Percentiles rank a stretch among this genome's conserved stretches.
phyloP scores from a whole-genome alignment of 225 moss, liverwort and hornwort species.

The Neckera pumila region DNA sequence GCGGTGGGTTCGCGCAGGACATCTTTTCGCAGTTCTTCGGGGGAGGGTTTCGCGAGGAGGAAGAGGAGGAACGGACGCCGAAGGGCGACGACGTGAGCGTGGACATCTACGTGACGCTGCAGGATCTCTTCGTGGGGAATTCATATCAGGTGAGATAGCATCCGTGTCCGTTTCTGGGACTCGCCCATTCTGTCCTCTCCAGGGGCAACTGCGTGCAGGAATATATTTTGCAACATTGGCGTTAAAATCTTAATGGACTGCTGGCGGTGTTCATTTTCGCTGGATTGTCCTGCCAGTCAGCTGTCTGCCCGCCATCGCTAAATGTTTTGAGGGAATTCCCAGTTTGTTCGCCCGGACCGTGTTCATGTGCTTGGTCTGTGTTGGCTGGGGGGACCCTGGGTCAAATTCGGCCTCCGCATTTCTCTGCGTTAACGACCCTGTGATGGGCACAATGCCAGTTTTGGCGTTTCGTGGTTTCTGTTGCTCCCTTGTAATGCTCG shows the following conservation, averaged over 20 bases:
- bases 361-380: not conserved
- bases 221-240: not conserved
- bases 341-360: not conserved
- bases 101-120: slow-evolving; percentile 64
- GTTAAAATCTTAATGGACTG: not conserved
- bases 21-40: slow-evolving; percentile 88
- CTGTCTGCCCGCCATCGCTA: not conserved
- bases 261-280: not conserved
- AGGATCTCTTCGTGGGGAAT: slow-evolving; percentile 82
- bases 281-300: not conserved
- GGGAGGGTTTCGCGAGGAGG: slow-evolving; percentile 60
- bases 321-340: not conserved
- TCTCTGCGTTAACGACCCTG: too few relatives aligned
- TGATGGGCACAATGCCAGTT: not conserved
- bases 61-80: slow-evolving; percentile 59
- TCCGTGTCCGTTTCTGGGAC: not conserved
- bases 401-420: not conserved
- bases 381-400: not conserved
- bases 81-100: slow-evolving; percentile 85
- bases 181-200: not conserved
- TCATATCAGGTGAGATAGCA: slow-evolving; percentile 28
- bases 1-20: slow-evolving; percentile 59
- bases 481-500: too few relatives aligned
- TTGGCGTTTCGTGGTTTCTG: not conserved
- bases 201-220: too few relatives aligned